phyloP scores from a whole-genome alignment of 2,329 filamentous ascomycete genomes.

The Calycina marina region DNA sequence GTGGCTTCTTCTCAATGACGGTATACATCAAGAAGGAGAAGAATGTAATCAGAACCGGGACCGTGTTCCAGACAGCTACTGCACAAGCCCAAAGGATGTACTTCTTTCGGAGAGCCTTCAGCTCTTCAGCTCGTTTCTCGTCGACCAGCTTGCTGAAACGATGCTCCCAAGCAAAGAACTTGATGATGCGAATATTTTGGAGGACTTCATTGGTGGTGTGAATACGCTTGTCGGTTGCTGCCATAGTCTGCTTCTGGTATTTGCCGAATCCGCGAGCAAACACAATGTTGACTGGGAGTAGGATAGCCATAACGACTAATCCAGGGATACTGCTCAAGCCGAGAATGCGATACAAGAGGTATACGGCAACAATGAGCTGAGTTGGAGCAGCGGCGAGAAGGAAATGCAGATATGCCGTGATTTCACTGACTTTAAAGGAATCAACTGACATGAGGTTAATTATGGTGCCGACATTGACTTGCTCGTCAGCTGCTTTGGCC shows the following conservation, averaged over 20 bases:
- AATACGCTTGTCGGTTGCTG: conserved; percentile 88
- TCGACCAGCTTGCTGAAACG: conserved; percentile 77
- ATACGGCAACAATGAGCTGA: conserved; percentile 68
- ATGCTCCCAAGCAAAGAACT: conserved; percentile 97
- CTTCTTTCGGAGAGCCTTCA: conserved; percentile 62
- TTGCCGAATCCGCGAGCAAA: conserved; percentile 75
- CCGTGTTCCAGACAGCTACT: conserved; percentile 91
- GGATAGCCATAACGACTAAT: conserved; percentile 74
- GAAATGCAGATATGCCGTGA: conserved; percentile 90
- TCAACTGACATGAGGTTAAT: conserved; percentile 99
- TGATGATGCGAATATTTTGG: conserved; percentile 97
- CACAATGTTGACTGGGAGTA: conserved; percentile 79
- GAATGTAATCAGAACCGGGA: conserved; percentile 90
- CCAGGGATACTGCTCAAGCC: conserved; percentile 89
- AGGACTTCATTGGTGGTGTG: conserved; percentile 93
- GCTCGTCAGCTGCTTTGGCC: conserved; percentile 37
- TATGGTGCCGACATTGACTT: conserved; percentile 92
- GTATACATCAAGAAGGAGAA: conserved; percentile 93
- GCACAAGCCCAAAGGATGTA: conserved; percentile 88
- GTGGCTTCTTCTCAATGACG: conserved; percentile 70
- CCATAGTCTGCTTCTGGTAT: conserved; percentile 82
- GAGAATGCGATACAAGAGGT: conserved; percentile 77
- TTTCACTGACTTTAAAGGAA: conserved; percentile 94
- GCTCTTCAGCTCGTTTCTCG: conserved; percentile 69
- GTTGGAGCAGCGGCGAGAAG: conserved; percentile 85